Conservation (phyloP, 2,329 filamentous ascomycete genomes). For the Calonectria pteridis region DNA sequence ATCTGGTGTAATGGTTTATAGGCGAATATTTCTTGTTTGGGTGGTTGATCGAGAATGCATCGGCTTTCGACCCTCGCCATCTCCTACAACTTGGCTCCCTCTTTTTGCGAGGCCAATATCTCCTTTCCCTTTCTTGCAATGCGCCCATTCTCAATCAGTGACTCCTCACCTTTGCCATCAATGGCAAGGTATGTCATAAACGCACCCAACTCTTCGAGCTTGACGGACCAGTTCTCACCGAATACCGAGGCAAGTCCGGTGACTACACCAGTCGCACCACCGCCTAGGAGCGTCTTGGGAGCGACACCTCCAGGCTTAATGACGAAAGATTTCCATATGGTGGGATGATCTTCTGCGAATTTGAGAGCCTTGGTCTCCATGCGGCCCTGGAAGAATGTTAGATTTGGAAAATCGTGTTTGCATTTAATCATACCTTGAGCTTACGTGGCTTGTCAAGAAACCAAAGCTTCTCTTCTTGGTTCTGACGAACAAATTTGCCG, state of each 20-base stretch:
- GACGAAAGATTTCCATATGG: slow-evolving; percentile 35
- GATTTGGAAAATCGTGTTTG: accelerated
- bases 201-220: slow-evolving; percentile 31
- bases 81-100: not conserved
- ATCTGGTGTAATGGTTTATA: not conserved
- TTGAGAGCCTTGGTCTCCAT: slow-evolving; percentile 30
- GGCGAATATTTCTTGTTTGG: not conserved
- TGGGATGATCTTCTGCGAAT: slow-evolving; percentile 20
- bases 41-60: not conserved
- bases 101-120: slow-evolving; percentile 8
- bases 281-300: not conserved
- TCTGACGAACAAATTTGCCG: slow-evolving; percentile 48
- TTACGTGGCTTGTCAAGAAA: slow-evolving; percentile 37
- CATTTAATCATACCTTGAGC: slow-evolving; percentile 24
- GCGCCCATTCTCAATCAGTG: slow-evolving; percentile 26
- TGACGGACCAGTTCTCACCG: slow-evolving; percentile 36
- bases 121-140: slow-evolving; percentile 29
- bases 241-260: slow-evolving; percentile 11
- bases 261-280: not conserved
- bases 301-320: slow-evolving; percentile 33
- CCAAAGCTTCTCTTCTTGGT: slow-evolving; percentile 48
- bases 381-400: slow-evolving; percentile 26
- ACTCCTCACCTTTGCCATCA: slow-evolving; percentile 21
- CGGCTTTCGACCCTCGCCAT: not conserved
- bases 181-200: slow-evolving; percentile 37